Base-by-base conservation (phyloP, 345 rosid species). In the Camelina sativa region DNA sequence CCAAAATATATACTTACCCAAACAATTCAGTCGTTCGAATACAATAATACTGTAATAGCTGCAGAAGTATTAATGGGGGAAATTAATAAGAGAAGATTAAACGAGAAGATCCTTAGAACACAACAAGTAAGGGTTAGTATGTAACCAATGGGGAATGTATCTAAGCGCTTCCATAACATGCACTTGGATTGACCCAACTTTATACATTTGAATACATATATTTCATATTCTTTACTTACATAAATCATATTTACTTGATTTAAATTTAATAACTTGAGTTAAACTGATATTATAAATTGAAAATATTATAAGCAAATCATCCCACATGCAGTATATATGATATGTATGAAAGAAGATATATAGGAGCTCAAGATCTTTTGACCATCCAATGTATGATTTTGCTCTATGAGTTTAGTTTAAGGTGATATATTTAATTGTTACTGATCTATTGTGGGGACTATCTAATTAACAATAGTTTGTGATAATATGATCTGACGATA, bases 91-190 rank as follows among this genome's bases (percentile, higher is more conserved):
- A 58, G 34, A 46, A 57, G 58, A 20, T 23, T 34, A 34, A 20
- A 47, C n/a, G 66, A 71, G 34, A 71, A 20, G 34, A 70, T 58
- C 23, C 58, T 20, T 22, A 47, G 59, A 47, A 70, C 65, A 16
- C 32, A 69, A 40, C 44, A 30, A 32, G 46, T 22, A 56, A 43
- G 43, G 30, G 20, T 56, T 41, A 28, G 54, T 17, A 43, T 48
- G 73, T 56, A 34, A n/a, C 34, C 32, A 4, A 6, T 57, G 55
- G 74, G 62, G 74, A 62, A 69, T 57, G 65, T 44, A 69, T 47
- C 74, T 66, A 59, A 70, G 47, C 35, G 47, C 35, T 35, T 48
- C 50, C 37, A 47, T 32, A 69, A 70, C 66, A 59, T 59, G 66
- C 66, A 47, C 25, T 70, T 34, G 20, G 37, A 58, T 22, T 32